phyloP scores from a whole-genome alignment of 2,329 filamentous ascomycete species.

The Clarireedia hainanense region DNA sequence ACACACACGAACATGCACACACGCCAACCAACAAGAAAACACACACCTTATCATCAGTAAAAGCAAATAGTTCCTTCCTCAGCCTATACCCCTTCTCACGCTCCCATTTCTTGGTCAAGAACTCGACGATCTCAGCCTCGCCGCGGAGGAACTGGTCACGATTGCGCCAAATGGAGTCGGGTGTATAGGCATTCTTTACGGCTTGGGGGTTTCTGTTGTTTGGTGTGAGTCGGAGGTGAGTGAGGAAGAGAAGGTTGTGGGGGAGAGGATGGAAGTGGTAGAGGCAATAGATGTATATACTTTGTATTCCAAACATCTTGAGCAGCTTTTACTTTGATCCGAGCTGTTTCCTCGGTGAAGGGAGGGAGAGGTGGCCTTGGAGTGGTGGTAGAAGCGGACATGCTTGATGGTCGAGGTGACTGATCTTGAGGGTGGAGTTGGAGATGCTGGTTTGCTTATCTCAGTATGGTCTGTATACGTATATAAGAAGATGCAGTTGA shows the following conservation, averaged over 20 bases:
- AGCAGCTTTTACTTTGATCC: slow-evolving; percentile 72
- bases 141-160: slow-evolving; percentile 62
- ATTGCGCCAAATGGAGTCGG: slow-evolving; percentile 75
- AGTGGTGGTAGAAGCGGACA: slow-evolving; percentile 9
- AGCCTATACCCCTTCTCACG: slow-evolving; percentile 64
- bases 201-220: slow-evolving; percentile 50
- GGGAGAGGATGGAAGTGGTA: neutral
- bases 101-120: slow-evolving; percentile 67
- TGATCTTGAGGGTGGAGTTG: neutral
- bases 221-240: neutral
- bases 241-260: neutral
- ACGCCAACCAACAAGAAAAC: too few species aligned
- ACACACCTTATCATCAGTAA: slow-evolving; percentile 53
- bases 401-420: neutral
- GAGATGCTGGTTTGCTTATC: neutral
- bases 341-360: slow-evolving; percentile 66
- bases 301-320: slow-evolving; percentile 77
- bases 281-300: slow-evolving; percentile 35
- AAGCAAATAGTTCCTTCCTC: slow-evolving; percentile 78
- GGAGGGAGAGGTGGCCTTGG: slow-evolving; percentile 51
- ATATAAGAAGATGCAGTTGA: too few species aligned
- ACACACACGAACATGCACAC: too few species aligned
- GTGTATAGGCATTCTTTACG: slow-evolving; percentile 67
- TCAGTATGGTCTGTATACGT: too few species aligned
- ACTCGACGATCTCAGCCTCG: slow-evolving; percentile 57